Evolutionary conservation across 2,329 filamentous ascomycete species (phyloP).

Genomic region (Epichloe gansuensis): DNA sequence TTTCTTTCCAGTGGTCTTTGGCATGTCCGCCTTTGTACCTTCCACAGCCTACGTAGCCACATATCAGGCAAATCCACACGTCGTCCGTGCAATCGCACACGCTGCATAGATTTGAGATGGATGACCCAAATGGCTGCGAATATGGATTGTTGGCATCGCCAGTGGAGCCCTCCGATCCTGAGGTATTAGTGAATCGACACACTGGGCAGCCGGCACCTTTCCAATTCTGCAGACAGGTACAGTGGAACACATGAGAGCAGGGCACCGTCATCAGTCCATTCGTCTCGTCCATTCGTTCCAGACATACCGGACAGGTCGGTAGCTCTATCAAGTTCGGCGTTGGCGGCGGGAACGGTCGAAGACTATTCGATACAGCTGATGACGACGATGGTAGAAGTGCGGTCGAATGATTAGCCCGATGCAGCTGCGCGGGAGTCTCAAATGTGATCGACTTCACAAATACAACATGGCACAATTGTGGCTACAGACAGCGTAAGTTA

Average conservation of each 20-base stretch:
- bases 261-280: slow-evolving; percentile 90
- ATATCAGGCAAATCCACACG: slow-evolving; percentile 92
- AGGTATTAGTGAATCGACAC: slow-evolving; percentile 67
- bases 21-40: slow-evolving; percentile 90
- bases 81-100: slow-evolving; percentile 72
- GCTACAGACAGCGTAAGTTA: slow-evolving; percentile 29
- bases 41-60: slow-evolving; percentile 84
- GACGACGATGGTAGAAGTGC: slow-evolving; percentile 27
- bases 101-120: slow-evolving; percentile 59
- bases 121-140: slow-evolving; percentile 44
- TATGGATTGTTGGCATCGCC: slow-evolving; percentile 38
- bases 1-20: slow-evolving; percentile 85
- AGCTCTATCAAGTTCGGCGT: slow-evolving; percentile 82
- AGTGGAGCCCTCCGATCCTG: slow-evolving; percentile 15
- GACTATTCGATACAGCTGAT: slow-evolving; percentile 28
- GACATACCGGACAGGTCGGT: slow-evolving; percentile 89
- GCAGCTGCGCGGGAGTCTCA: slow-evolving; percentile 43
- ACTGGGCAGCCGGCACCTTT: slow-evolving; percentile 88
- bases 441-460: slow-evolving; percentile 90
- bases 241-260: slow-evolving; percentile 97
- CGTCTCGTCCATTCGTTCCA: slow-evolving; percentile 97
- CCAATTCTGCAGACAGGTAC: slow-evolving; percentile 93
- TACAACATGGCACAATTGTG: slow-evolving; percentile 88
- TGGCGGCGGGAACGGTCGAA: slow-evolving; percentile 49
- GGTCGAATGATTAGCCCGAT: slow-evolving; percentile 47